Evolutionary conservation across 106 monocot genomes (phyloP), one percentile per base, ranked within the genome.

Genomic region (Allium fistulosum): DNA sequence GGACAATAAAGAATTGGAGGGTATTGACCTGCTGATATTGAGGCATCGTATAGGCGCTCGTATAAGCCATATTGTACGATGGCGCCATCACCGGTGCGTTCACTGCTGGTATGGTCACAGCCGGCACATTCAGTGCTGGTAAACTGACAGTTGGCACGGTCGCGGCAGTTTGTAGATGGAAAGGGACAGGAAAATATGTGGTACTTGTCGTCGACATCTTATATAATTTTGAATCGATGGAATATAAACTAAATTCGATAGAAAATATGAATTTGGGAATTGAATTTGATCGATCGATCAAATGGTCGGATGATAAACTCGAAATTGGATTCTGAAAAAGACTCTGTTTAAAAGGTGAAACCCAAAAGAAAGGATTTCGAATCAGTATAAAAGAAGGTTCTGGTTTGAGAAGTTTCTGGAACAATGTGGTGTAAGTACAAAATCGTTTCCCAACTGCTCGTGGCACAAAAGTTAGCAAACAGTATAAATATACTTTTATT

Each of bases 141-240:
- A 47, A 14, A 47, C 63, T 46, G 63, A 57, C 22, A 22, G 22
- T 48, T 49, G 51, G 17, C 14, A 73, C 5, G 26, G 75, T 69
- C 49, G 63, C 60, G 48, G 76, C 48, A 48, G 78, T 77, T 69
- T 88, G 81, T 68, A 88, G 84, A 56, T 81, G 88, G 74, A 88
- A 88, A 8, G 88, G 88, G 7, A 81, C 79, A 15, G 88, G 88
- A 48, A 84, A 88, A 71, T 81, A 82, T 7, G 75, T 8, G 28
- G 69, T 26, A 37, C 37, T 37, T 11, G 79, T 12, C 63, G 71
- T 65, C 17, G 65, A 65, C 65, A 65, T 65, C 48, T 37, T 37
- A 37, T 37, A 37, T 37, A 37, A 37, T 37, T 37, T 37, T 37
- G 37, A 37, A 37, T 37, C 1, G 37, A 37, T 37, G 37, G 2